These are phyloP conservation scores for Scutellaria barbata DNA, from an alignment of 257 asterid species.

Conservation along the genomic window DNA sequence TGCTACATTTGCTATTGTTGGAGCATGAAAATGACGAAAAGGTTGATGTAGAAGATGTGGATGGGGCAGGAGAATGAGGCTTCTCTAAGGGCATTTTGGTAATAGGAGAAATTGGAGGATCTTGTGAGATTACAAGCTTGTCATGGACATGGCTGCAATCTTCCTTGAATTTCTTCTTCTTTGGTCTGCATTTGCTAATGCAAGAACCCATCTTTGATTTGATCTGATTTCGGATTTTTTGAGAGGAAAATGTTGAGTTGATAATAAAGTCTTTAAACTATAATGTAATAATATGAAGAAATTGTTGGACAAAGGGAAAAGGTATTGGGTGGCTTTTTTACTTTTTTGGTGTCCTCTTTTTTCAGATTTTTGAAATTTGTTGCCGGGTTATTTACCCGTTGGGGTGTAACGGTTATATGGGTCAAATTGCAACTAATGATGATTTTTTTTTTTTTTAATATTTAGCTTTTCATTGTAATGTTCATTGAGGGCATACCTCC, in stretches of 20 bases:
- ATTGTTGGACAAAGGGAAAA: conserved; percentile 39
- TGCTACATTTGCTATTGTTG: conserved; percentile 30
- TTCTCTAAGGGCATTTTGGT: conserved; percentile 33
- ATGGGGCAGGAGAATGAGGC: conserved; percentile 54
- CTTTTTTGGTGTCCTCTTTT: conserved; percentile 38
- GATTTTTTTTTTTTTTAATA: conserved; percentile 13
- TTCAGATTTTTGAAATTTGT: conserved; percentile 53
- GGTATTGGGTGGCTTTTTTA: conserved; percentile 41
- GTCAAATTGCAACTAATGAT: conserved; percentile 38
- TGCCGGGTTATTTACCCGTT: conserved; percentile 67
- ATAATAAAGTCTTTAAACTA: not conserved
- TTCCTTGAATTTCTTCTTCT: conserved; percentile 50
- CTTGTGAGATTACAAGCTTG: conserved; percentile 62
- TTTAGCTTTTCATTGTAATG: not conserved
- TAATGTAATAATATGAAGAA: conserved; percentile 26
- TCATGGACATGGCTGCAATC: conserved; percentile 53
- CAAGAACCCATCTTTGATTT: conserved; percentile 81
- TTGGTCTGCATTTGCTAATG: conserved; percentile 76
- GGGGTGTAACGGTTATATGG: conserved; percentile 58
- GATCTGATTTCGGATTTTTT: not conserved
- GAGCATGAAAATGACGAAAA: conserved; percentile 56
- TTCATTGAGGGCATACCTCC: not conserved
- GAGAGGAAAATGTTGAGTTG: conserved; percentile 11
- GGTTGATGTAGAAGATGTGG: conserved; percentile 43
- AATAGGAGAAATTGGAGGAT: conserved; percentile 46